Evolutionary conservation across 2,329 filamentous ascomycete genomes (phyloP), one percentile per base, ranked within the genome.

Genomic region (Aspergillus udagawae): DNA sequence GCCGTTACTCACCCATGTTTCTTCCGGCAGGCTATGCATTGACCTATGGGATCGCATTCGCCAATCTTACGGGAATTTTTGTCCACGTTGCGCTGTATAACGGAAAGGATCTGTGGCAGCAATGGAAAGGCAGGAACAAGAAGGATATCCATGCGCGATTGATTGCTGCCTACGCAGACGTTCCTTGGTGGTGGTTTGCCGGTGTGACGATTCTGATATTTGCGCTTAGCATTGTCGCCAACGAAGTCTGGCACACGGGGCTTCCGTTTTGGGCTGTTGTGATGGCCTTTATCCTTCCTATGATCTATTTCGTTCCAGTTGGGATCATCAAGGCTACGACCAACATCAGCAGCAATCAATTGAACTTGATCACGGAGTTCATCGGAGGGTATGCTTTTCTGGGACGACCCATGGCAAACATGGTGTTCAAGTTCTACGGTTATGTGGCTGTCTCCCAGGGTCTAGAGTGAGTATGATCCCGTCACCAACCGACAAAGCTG

Each of bases 391-490:
- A 79, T 66, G 70, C 78, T 45, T 79, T 80, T 55, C 70, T 77
- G 21, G 79, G 79, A 3, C 70, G 69, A 32, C 78, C 78, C 0
- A 65, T 82, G 10, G 79, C 78, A 35, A 81, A 80, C 58, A 80
- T 81, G 80, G 82, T 88, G 71, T 90, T 90, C 75, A 89, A 89
- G 70, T 88, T 86, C 65, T 89, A 88, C 65, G 84, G 86, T 57
- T 88, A 87, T 70, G 82, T 88, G 53, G 84, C 81, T 70, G 86
- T 88, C 79, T 78, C 82, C 3, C 84, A 88, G 70, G 85, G 84
- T 1, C 76, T 88, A 44, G 72, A 74, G 68, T 73, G 62, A 58
- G 70, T 61, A 2, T 5, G 51, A 2, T 9, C 10, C n/a, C 21
- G 38, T 14, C 2, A 8, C n/a, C n/a, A 23, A 9, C n/a, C 23